phyloP scores from a whole-genome alignment of 2,329 filamentous ascomycete genomes.

The Apiospora kogelbergensis region DNA sequence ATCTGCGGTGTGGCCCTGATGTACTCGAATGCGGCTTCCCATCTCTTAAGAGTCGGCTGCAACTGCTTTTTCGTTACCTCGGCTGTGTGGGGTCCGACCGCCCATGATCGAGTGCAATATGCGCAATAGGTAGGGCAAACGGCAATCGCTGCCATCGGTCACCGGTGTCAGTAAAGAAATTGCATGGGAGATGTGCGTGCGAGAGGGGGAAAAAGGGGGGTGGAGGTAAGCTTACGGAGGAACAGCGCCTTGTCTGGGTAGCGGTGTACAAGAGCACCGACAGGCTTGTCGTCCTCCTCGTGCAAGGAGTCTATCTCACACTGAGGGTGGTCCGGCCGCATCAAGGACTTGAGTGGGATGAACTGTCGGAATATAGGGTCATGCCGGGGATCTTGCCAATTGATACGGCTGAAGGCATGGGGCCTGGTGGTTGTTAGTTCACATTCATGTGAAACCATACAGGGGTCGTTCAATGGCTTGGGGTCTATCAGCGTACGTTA shows the following conservation, averaged over 20 bases:
- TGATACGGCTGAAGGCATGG: constrained; percentile 56
- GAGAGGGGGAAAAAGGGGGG: neutral
- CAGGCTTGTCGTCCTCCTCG: constrained; percentile 55
- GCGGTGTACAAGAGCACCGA: constrained; percentile 60
- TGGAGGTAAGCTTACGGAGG: constrained; percentile 45
- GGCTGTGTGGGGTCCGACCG: constrained; percentile 55
- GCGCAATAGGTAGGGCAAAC: constrained; percentile 64
- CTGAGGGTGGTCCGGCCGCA: constrained; percentile 54
- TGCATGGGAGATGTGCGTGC: neutral
- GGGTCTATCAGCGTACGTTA: constrained; percentile 42
- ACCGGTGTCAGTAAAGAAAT: constrained; percentile 19
- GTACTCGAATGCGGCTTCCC: constrained; percentile 57
- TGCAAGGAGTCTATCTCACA: constrained; percentile 58
- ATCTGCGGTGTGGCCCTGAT: constrained; percentile 50
- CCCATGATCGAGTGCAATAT: constrained; percentile 62
- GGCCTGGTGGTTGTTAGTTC: constrained; percentile 37
- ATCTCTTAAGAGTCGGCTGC: constrained; percentile 42
- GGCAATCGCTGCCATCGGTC: constrained; percentile 47
- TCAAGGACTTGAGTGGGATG: constrained; percentile 53
- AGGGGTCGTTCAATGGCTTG: neutral
- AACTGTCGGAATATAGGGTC: constrained; percentile 63
- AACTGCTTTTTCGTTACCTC: constrained; percentile 43
- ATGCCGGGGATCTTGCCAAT: constrained; percentile 58
- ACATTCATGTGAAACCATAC: neutral
- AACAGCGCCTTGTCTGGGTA: constrained; percentile 65